Evolutionary conservation across 768 basidiomycete genomes (phyloP), one percentile per base, ranked within the genome.

Genomic region (Chalciporus piperatus): DNA sequence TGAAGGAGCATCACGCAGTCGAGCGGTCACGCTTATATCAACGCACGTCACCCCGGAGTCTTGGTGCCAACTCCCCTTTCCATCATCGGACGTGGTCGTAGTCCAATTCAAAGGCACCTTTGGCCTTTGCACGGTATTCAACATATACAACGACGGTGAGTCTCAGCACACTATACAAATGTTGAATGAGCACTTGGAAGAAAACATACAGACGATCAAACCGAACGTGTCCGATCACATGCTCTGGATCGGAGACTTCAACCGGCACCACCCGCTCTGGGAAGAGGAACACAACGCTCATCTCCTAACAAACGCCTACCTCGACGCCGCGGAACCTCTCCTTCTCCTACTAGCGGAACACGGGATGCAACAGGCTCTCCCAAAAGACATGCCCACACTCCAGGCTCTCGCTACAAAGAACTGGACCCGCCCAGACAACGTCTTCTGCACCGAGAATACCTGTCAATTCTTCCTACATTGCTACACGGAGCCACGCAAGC

Each of bases 371-470:
- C 62, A 66, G 66, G 57, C 59, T 0, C 60, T 75, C 3, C 67
- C 62, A 3, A 55, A 61, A 33, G 59, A 50, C 14, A 49, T 67
- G 3, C 67, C 61, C 6, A 74, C 65, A 0, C 60, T 71, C 0
- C 22, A 55, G 45, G 44, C 55, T 0, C 50, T 46, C 1, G 20
- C n/a, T 3, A 60, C 60, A n/a, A 54, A 55, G 12, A 70, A 70
- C 46, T 61, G 59, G 50, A 73, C 70, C 0, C 22, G 70, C 3
- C 65, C 65, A 0, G 72, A 74, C 56, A 75, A 76, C 23, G 60
- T 75, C 0, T 74, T 69, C 43, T 54, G 59, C 17, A 51, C 6
- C 3, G 25, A 25, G 7, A 25, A 25, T 7, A 25, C 25, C 3
- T 25, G 25, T 7, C 3, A 25, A 3, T 25, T 4, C 25, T 25